These are phyloP conservation scores for Rhizopogon salebrosus DNA, from an alignment of 768 basidiomycete genomes.

Conservation along the genomic window DNA sequence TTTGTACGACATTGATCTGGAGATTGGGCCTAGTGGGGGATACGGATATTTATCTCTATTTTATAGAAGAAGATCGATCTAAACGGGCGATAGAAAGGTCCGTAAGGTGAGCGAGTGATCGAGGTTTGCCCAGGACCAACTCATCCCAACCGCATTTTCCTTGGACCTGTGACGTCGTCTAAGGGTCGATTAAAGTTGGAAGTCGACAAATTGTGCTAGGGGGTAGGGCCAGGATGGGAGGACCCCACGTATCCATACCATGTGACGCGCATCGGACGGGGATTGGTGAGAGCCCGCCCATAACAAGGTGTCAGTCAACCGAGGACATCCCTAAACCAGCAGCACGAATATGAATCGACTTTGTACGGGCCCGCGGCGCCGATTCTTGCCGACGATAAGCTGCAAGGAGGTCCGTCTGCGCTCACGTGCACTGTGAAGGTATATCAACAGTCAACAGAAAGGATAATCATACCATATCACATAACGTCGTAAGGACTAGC, in stretches of 20 bases:
- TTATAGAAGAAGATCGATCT: not conserved
- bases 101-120: not conserved
- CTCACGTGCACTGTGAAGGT: not conserved
- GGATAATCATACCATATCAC: too few species aligned
- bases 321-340: conserved; percentile 10
- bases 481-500: too few species aligned
- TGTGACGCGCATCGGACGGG: too few species aligned
- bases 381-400: conserved; percentile 17
- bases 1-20: not conserved
- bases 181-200: too few species aligned
- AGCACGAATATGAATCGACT: conserved; percentile 13
- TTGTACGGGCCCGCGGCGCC: not conserved
- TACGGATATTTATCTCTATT: not conserved
- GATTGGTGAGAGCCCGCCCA: too few species aligned
- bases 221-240: too few species aligned
- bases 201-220: too few species aligned
- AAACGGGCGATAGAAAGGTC: not conserved
- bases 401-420: not conserved
- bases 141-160: too few species aligned
- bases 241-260: too few species aligned
- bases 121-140: too few species aligned
- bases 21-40: not conserved
- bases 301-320: too few species aligned
- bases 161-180: too few species aligned
- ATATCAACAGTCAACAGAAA: not conserved